A percentile compares a stretch with the other conserved stretches of the same genome.
These are phyloP conservation scores for Millerozyma miso DNA, from an alignment of 805 yeast species.

Conservation along the genomic window DNA sequence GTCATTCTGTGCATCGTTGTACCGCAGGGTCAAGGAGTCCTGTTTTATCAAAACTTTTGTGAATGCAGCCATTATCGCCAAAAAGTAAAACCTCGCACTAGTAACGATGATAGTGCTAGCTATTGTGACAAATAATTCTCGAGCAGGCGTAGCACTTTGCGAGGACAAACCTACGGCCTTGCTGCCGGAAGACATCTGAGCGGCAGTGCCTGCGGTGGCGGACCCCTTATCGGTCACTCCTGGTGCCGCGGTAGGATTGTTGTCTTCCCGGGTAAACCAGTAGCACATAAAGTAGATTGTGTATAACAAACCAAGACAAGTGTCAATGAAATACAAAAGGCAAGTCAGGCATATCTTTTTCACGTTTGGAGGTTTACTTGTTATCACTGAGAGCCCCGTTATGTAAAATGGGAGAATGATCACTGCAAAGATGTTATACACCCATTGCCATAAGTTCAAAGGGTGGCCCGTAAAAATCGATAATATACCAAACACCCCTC, in stretches of 20 bases:
- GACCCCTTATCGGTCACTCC: slow-evolving; percentile 1
- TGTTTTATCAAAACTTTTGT: slow-evolving; percentile 51
- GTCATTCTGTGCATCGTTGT: slow-evolving; percentile 17
- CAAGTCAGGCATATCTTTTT: slow-evolving; percentile 61
- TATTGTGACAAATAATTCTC: slow-evolving; percentile 55
- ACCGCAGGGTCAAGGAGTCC: slow-evolving; percentile 19
- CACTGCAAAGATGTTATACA: slow-evolving; percentile 65
- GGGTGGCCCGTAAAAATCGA: slow-evolving; percentile 90
- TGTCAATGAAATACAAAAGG: slow-evolving; percentile 61
- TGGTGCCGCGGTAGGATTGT: slow-evolving; percentile 11
- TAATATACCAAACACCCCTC: slow-evolving; percentile 82
- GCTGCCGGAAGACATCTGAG: slow-evolving; percentile 11
- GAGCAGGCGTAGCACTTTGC: slow-evolving; percentile 59
- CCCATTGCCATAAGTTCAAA: slow-evolving; percentile 76
- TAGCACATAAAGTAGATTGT: slow-evolving; percentile 68
- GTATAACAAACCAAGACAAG: slow-evolving; percentile 61
- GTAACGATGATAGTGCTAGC: slow-evolving; percentile 46
- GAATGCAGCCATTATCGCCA: slow-evolving; percentile 55
- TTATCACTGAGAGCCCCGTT: slow-evolving; percentile 46
- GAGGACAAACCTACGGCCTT: slow-evolving; percentile 14
- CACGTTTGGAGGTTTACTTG: slow-evolving; percentile 46
- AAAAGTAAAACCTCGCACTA: slow-evolving; percentile 54
- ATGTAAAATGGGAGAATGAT: slow-evolving; percentile 60
- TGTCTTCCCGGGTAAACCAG: slow-evolving; percentile 63
- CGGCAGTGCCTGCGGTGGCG: slow-evolving; percentile 13